A percentile compares a stretch with the other conserved stretches of the same genome.
Evolutionary conservation across 306 rosid species (phyloP).

Genomic region (Castanea sativa): DNA sequence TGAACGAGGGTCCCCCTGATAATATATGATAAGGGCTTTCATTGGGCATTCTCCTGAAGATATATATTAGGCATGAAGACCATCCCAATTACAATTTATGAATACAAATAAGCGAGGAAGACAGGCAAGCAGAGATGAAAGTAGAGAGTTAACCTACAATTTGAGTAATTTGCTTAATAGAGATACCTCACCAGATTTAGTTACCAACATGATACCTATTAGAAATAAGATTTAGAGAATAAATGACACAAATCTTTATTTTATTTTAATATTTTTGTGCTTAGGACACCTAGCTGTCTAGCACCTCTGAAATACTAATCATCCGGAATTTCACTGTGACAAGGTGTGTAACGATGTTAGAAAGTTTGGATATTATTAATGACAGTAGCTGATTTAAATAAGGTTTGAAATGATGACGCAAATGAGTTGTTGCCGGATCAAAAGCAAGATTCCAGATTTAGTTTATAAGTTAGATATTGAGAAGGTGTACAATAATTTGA

Average conservation of each 20-base stretch:
- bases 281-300: not conserved
- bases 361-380: not conserved
- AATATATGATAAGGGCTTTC: too few relatives aligned
- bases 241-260: not conserved
- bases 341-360: not conserved
- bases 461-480: too few relatives aligned
- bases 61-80: too few relatives aligned
- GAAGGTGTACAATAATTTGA: too few relatives aligned
- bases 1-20: too few relatives aligned
- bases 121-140: too few relatives aligned
- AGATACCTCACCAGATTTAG: not conserved
- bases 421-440: too few relatives aligned
- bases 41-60: too few relatives aligned
- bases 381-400: not conserved
- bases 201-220: not conserved
- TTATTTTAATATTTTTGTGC: not conserved
- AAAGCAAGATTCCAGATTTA: too few relatives aligned
- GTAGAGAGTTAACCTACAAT: not conserved
- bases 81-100: too few relatives aligned
- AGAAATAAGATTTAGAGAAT: not conserved
- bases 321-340: not conserved
- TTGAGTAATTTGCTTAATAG: not conserved
- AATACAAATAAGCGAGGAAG: too few relatives aligned
- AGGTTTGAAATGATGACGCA: too few relatives aligned
- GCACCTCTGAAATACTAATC: not conserved